These are phyloP conservation scores for Pleurotus tuoliensis DNA, from an alignment of 768 basidiomycete species.

Conservation along the genomic window DNA sequence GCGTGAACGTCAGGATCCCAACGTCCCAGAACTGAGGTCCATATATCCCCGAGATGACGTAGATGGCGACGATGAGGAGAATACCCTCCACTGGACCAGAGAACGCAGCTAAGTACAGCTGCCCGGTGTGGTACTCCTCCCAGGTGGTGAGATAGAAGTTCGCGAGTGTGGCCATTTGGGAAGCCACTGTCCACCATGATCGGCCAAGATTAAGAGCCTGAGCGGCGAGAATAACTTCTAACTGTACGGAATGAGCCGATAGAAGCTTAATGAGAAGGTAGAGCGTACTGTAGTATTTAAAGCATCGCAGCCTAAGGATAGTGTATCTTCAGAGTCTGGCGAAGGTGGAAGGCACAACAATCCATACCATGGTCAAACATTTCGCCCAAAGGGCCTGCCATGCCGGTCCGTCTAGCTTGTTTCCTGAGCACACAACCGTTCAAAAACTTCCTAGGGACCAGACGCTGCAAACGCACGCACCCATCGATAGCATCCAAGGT, in stretches of 20 bases:
- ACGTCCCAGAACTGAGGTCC: slow-evolving; percentile 83
- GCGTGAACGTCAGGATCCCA: slow-evolving; percentile 55
- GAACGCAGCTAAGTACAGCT: slow-evolving; percentile 87
- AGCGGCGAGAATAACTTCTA: slow-evolving; percentile 80
- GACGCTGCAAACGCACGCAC: slow-evolving; percentile 39
- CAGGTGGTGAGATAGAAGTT: slow-evolving; percentile 84
- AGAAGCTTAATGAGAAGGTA: background rate
- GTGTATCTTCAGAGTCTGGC: too few species aligned
- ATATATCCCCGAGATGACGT: slow-evolving; percentile 70
- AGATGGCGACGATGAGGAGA: slow-evolving; percentile 76
- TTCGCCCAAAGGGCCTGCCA: slow-evolving; percentile 96
- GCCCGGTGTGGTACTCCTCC: slow-evolving; percentile 89
- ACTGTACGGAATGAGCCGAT: slow-evolving; percentile 35
- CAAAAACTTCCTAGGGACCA: slow-evolving; percentile 6
- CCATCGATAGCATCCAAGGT: slow-evolving; percentile 87
- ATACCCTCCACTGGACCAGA: slow-evolving; percentile 98
- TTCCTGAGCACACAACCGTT: slow-evolving; percentile 47
- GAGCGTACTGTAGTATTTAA: slow-evolving; percentile 83
- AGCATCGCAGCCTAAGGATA: slow-evolving; percentile 72
- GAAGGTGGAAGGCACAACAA: too few species aligned
- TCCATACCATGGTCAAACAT: slow-evolving; percentile 93
- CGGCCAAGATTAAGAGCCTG: slow-evolving; percentile 88
- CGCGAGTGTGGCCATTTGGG: slow-evolving; percentile 70
- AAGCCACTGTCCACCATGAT: slow-evolving; percentile 96
- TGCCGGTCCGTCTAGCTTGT: slow-evolving; percentile 92